phyloP scores from a whole-genome alignment of 106 monocot species.

The Dendrobium officinale region DNA sequence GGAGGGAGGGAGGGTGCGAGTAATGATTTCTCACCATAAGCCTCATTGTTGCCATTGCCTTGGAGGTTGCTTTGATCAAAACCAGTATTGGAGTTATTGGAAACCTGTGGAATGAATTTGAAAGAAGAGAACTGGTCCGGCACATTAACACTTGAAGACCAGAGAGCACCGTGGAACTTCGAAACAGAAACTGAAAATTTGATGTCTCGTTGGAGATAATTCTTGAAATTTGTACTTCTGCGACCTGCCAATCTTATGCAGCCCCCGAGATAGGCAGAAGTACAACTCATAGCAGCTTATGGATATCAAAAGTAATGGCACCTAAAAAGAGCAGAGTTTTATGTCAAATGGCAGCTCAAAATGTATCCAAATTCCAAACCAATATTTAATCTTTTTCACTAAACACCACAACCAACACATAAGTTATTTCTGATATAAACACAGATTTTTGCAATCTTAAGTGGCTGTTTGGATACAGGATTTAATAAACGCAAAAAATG shows the following conservation, averaged over 20 bases:
- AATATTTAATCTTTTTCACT: background rate
- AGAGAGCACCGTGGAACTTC: conserved; percentile 6
- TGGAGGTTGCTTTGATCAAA: conserved; percentile 4
- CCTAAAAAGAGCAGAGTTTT: background rate
- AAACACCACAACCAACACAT: background rate
- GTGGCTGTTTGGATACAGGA: too few species aligned
- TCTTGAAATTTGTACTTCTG: background rate
- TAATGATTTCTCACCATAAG: conserved; percentile 19
- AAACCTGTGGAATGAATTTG: conserved; percentile 15
- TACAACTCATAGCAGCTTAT: conserved; percentile 31
- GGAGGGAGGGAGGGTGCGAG: background rate
- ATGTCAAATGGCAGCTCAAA: background rate
- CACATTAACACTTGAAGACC: background rate
- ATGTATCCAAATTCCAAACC: background rate
- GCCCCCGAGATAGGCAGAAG: conserved; percentile 16
- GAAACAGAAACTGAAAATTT: conserved; percentile 21
- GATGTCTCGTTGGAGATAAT: background rate
- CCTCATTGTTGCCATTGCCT: conserved; percentile 21
- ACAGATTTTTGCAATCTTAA: background rate
- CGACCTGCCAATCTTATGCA: conserved; percentile 16
- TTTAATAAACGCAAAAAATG: too few species aligned
- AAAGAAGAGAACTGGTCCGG: background rate
- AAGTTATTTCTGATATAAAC: background rate
- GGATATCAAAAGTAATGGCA: background rate
- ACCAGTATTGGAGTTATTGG: conserved; percentile 3